These are phyloP conservation scores for Rhizophagus sp. DNA, from an alignment of 192 early-diverging fungal genomes.

Conservation along the genomic window DNA sequence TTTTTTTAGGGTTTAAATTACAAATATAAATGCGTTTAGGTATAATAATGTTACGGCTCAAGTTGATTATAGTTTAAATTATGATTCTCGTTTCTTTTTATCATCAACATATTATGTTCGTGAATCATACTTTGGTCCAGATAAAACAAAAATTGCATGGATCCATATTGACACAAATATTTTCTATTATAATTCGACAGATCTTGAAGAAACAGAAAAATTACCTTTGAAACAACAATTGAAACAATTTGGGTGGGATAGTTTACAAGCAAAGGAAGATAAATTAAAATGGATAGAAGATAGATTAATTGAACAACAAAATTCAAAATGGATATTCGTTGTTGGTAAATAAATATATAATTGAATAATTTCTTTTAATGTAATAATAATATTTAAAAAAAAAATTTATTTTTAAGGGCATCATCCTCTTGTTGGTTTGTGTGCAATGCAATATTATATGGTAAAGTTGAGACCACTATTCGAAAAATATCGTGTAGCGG, in stretches of 20 bases:
- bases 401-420: not conserved
- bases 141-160: not conserved
- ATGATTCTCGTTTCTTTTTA: constrained; percentile 3
- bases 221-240: not conserved
- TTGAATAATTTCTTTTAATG: too few relatives aligned
- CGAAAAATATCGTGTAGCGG: constrained; percentile 15
- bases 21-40: not conserved
- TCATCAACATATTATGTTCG: constrained; percentile 9
- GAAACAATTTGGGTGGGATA: not conserved
- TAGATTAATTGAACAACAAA: not conserved
- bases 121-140: not conserved
- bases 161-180: constrained; percentile 26
- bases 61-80: constrained; percentile 4
- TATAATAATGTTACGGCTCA: constrained; percentile 9
- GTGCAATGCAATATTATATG: not conserved
- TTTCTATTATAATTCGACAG: not conserved
- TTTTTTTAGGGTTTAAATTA: not conserved
- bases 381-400: too few relatives aligned
- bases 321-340: constrained; percentile 30
- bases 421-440: constrained; percentile 23
- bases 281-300: constrained; percentile 30
- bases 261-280: not conserved
- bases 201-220: not conserved
- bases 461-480: not conserved
- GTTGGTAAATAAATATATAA: not conserved